Base-by-base conservation (phyloP, 306 rosid species). In the Inga oerstediana region DNA sequence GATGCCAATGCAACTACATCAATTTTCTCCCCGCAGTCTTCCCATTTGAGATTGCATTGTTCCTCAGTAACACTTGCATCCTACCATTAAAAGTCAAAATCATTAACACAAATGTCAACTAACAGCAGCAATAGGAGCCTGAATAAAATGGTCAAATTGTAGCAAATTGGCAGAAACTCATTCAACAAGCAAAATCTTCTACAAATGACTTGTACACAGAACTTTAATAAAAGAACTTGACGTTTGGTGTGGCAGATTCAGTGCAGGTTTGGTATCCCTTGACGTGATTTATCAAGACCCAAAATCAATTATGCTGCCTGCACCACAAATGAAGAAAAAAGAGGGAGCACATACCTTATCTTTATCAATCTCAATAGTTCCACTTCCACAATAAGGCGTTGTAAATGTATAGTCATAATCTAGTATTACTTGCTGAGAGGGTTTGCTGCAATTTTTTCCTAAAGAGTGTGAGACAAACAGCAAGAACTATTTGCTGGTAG, bases 321-420 rank as follows among this genome's bases (percentile, higher is more conserved):
- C 73, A 37, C 15, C 22, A 68, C 44, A 7, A 15, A 68, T 17
- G 30, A 13, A 78, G 74, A 67, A 72, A 69, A 77, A 71, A 77
- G 70, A 43, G 69, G 39, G 72, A 77, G 64, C 27, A 22, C 82
- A 58, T 86, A 96, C 99, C 94, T 86, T 75, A 65, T 87, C 90
- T 67, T 78, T 80, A 81, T 83, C 86, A 48, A 78, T 74, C 89
- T 88, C 92, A 79, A 90, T 59, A 43, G 85, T 83, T 78, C 88
- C 93, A 86, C 95, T 96, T 87, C 99, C 99, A 82, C 87, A 78
- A 75, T 96, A 96, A 20, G 98, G 98, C 0, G 98, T 96, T 66
- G 99, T 96, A 82, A 94, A 96, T 37, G 99, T 96, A 81, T 96
- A 96, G 84, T 96, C 98, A 79, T 96, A 94, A 79, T 96, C 99